Evolutionary conservation across 176 grass and related monocot genomes (phyloP), one percentile per base, ranked within the genome.

Genomic region (Oryza rufipogon): DNA sequence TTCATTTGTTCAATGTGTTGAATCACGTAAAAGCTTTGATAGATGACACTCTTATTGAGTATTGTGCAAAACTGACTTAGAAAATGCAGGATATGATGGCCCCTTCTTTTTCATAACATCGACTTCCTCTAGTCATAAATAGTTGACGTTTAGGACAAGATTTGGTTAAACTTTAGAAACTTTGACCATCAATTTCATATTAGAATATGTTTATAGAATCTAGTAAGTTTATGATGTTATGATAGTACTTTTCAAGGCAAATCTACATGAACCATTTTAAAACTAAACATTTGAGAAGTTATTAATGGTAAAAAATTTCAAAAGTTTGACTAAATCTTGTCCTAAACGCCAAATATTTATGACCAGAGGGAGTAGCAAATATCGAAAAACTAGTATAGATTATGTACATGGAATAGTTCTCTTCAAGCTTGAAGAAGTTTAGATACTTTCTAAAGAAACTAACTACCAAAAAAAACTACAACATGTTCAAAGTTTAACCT

Each of bases 401-500:
- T 33, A 5, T 47, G 7, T 69, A 64, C 15, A 16, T 33, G 46
- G 51, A 58, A 26, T 58, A 26, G 5, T 78, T 34, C 30, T 45
- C 45, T 81, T 58, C 14, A 26, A 41, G 60, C 60, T 80, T 74
- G 52, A 63, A 77, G 64, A 56, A 71, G 49, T 60, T 26, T 28
- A 79, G 48, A 15, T 80, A 74, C 70, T 11, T 11, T 47, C 56
- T 23, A 73, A 4, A 70, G 49, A 81, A 77, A 72, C 70, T 22
- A 61, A 49, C 32, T 58, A 58, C 0, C 2, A 58, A 25, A 36
- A 11, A 61, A 23, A 79, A 68, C 56, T 66, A 49, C 11, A 13
- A 84, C 75, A 78, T 71, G 70, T 80, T 81, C 70, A 83, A 73
- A 75, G 56, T 60, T 52, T 89, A 92, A 97, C 95, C 96, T 98